Base-by-base conservation (phyloP, 768 basidiomycete species). In the Suillus luteus region DNA sequence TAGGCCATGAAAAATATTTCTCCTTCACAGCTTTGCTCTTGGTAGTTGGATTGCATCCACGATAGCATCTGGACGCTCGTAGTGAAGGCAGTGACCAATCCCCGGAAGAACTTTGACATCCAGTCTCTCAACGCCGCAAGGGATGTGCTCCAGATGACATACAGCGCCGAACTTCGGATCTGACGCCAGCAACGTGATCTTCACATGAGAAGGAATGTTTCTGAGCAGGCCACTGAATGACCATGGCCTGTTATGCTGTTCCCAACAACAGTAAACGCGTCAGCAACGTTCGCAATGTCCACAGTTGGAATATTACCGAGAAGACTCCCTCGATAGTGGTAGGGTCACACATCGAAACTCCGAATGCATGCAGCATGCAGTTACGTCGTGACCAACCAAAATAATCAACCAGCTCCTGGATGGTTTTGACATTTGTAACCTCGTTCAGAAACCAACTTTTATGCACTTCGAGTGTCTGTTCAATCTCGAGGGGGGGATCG, bases 31-130 rank as follows among this genome's bases (percentile, higher is more conserved):
- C 4, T 57, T 57, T 2, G 55, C 37, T 17, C 38, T 57, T 10
- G 55, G 38, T 10, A 40, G 15, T 14, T 9, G 55, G 2, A 57
- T 40, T 40, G 63, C 68, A 7, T 67, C 48, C 5, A 74, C 64
- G 0, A 73, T 65, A 31, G 58, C 59, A 8, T 75, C 66, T 0
- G 72, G 72, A 31, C 66, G 61, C 37, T 75, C 73, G 19, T 22
- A 62, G n/a, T 73, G 72, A 27, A 75, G 67, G 66, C 67, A 74
- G 51, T 74, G 74, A 1, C 65, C 64, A 2, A 67, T 65, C 0
- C 71, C 69, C 0, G 66, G 63, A 1, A 74, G 60, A 9, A 62
- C 24, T 11, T 5, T 57, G 15, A 24, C 37, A 57, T 17, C 2
- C 37, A 57, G 5, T 24, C 37, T 38, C 37, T 57, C 19, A 15